Conservation (phyloP, 805 yeast genomes). For the Groenewaldozyma tartarivorans region DNA sequence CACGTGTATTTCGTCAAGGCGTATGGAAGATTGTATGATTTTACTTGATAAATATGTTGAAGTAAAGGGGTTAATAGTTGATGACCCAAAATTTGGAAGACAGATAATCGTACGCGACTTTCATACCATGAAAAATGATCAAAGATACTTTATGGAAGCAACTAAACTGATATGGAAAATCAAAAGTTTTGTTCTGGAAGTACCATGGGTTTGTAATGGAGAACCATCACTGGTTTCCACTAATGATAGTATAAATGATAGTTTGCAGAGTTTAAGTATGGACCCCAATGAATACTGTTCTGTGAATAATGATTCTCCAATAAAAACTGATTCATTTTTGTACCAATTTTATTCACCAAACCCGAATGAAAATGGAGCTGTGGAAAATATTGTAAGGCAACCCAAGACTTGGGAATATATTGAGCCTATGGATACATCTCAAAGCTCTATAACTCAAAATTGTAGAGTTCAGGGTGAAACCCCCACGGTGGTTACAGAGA, state of each 20-base stretch:
- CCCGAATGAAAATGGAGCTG: too few relatives aligned
- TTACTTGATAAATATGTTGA: constrained; percentile 4
- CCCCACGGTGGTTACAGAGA: too few relatives aligned
- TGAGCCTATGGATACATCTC: too few relatives aligned
- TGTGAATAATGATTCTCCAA: too few relatives aligned
- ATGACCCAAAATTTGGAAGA: constrained; percentile 1
- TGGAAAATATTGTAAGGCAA: too few relatives aligned
- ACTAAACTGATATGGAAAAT: constrained; percentile 3
- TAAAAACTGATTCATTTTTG: too few relatives aligned
- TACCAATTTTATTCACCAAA: too few relatives aligned
- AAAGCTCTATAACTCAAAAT: too few relatives aligned
- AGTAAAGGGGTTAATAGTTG: constrained; percentile 7
- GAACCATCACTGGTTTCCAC: background rate
- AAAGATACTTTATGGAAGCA: constrained; percentile 2
- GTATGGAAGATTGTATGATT: background rate
- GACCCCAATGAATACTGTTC: too few relatives aligned
- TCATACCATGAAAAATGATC: background rate
- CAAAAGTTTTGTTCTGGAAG: constrained; percentile 3
- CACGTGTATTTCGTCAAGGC: background rate
- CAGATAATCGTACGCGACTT: constrained; percentile 5
- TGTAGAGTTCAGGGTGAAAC: too few relatives aligned
- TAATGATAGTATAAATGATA: constrained; percentile 3
- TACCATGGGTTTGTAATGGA: constrained; percentile 6
- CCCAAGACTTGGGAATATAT: too few relatives aligned
- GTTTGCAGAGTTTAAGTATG: constrained; percentile 1